A percentile compares a stretch with the other conserved stretches of the same genome.
Evolutionary conservation across 192 early-diverging fungal genomes (phyloP).

Genomic region (Backusella psychrophila): DNA sequence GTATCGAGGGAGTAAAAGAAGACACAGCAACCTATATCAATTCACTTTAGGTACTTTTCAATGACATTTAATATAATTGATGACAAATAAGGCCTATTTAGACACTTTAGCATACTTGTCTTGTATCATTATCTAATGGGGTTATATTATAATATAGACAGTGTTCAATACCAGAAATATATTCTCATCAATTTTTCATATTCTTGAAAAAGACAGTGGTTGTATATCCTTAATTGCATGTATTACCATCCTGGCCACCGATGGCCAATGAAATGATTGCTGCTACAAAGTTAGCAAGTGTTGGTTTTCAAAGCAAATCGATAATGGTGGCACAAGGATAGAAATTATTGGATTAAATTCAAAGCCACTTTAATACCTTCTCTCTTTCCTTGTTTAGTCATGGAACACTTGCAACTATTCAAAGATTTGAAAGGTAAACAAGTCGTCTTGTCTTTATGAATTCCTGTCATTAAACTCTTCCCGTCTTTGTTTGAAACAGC

Average conservation of each 20-base stretch:
- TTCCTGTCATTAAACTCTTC: neutral
- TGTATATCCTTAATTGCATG: too few relatives aligned
- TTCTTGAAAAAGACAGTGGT: too few relatives aligned
- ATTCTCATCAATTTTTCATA: too few relatives aligned
- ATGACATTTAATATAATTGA: too few relatives aligned
- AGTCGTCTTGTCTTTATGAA: neutral
- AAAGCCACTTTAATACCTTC: slow-evolving; percentile 2
- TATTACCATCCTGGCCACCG: neutral
- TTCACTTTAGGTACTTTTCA: too few relatives aligned
- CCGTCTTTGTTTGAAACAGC: neutral
- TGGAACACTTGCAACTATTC: neutral
- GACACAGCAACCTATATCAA: too few relatives aligned
- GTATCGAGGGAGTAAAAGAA: too few relatives aligned
- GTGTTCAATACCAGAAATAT: too few relatives aligned
- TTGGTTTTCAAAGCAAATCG: neutral
- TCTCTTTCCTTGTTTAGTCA: neutral
- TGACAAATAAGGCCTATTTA: too few relatives aligned
- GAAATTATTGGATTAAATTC: neutral
- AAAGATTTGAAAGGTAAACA: neutral
- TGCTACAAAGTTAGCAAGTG: neutral
- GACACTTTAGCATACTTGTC: too few relatives aligned
- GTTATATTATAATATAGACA: too few relatives aligned
- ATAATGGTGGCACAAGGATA: neutral
- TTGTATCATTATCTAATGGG: too few relatives aligned
- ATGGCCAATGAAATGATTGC: neutral